Evolutionary conservation across 208 protist genomes (phyloP), one percentile per base, ranked within the genome.

Genomic region (Crithidia brevicula): DNA sequence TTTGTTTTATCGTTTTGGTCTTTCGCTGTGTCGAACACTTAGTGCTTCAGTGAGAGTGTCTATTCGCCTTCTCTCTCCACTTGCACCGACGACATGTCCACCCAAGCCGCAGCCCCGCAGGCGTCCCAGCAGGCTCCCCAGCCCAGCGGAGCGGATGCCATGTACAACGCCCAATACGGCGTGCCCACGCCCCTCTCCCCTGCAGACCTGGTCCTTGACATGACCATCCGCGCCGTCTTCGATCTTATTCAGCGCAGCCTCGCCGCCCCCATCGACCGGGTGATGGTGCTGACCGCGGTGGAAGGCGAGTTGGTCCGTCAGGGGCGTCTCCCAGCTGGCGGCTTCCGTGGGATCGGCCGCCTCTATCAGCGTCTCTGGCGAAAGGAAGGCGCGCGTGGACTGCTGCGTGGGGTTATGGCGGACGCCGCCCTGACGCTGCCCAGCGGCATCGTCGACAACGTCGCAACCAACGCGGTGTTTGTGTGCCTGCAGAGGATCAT

Each of bases 251-350:
- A 92, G 81, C 79, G 88, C 63, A 65, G 63, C n/a, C 40, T 93
- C 3, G 72, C 77, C 53, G 70, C 80, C 11, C 91, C 91, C 13
- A 66, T 80, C 16, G 80, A 92, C 40, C 91, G 91, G 8, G 59
- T 89, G 33, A 85, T 83, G 60, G 59, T 89, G 22, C 60, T 96
- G 23, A 79, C 84, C 8, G 74, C 86, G 4, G 88, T 94, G 52
- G 87, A 96, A 60, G 86, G 86, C 1, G 87, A 96, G 78, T 61
- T 96, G 43, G 72, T 87, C 27, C 82, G 80, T 13, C 80, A 89
- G 59, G 78, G 84, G 4, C 90, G 90, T n/a, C 72, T 95, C 28
- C 83, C 85, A 7, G 28, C 52, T 23, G 57, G 52, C 15, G 90
- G 90, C 42, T 92, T 92, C 66, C 79, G 80, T 13, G 90, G 90